Percentiles rank a stretch among this genome's conserved stretches.
Evolutionary conservation across 2,329 filamentous ascomycete species (phyloP).

Genomic region (Penicillium thymicola): DNA sequence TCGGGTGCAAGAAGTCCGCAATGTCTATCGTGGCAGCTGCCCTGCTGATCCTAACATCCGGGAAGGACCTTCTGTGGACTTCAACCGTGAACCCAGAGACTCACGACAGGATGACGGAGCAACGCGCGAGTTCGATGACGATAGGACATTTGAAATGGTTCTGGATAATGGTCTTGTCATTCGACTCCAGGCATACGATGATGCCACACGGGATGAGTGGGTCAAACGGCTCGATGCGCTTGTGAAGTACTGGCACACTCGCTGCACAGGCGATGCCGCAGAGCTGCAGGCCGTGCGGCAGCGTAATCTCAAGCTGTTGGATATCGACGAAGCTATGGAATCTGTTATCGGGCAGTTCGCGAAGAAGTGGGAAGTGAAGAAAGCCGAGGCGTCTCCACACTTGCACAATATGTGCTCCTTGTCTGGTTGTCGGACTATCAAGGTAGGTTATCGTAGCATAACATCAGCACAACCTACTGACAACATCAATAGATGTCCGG

Average conservation of each 20-base stretch:
- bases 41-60: conserved; percentile 54
- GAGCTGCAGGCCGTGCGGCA: conserved; percentile 57
- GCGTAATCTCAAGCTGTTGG: conserved; percentile 57
- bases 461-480: not conserved
- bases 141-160: conserved; percentile 59
- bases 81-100: conserved; percentile 49
- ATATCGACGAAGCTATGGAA: conserved; percentile 65
- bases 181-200: conserved; percentile 59
- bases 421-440: conserved; percentile 59
- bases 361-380: conserved; percentile 65
- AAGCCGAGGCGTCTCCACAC: conserved; percentile 60
- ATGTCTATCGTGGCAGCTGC: conserved; percentile 50
- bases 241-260: conserved; percentile 60
- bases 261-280: conserved; percentile 54
- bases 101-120: conserved; percentile 51
- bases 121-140: conserved; percentile 53
- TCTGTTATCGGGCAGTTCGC: conserved; percentile 64
- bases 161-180: conserved; percentile 61
- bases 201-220: conserved; percentile 59
- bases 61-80: conserved; percentile 55
- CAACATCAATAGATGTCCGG: conserved; percentile 52
- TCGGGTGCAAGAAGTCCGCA: conserved; percentile 56
- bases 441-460: conserved; percentile 30
- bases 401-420: conserved; percentile 69
- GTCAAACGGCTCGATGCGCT: conserved; percentile 56